A percentile compares a stretch with the other conserved stretches of the same genome.
These are phyloP conservation scores for Biscogniauxia sp. DNA, from an alignment of 2,329 filamentous ascomycete species.

Conservation along the genomic window DNA sequence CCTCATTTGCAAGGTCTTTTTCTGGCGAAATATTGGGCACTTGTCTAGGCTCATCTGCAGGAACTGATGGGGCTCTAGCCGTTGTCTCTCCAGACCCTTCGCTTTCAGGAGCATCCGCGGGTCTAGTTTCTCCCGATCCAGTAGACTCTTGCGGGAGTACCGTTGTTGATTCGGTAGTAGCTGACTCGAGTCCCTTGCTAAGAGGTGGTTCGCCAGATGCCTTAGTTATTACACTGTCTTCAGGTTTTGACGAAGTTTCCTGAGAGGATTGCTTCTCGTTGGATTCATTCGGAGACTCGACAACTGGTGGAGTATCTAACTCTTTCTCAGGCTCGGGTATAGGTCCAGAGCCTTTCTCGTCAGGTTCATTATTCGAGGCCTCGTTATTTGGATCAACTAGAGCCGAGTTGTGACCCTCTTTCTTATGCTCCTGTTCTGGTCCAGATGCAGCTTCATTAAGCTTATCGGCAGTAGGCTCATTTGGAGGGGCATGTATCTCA, in stretches of 20 bases:
- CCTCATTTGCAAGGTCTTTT: conserved; percentile 3
- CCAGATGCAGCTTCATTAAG: conserved; percentile 3
- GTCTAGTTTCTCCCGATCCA: not conserved
- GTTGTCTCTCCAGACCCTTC: conserved; percentile 5
- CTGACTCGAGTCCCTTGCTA: not conserved
- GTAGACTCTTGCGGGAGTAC: not conserved
- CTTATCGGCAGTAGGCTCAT: conserved; percentile 1
- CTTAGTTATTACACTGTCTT: not conserved
- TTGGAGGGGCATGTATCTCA: not conserved
- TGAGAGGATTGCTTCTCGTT: not conserved
- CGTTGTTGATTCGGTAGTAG: not conserved
- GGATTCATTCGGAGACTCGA: not conserved
- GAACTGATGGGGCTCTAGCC: not conserved
- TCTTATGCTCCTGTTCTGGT: conserved; percentile 1
- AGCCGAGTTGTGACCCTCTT: conserved; percentile 3
- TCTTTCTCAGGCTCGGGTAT: not conserved
- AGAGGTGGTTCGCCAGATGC: not conserved
- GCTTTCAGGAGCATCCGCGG: not conserved
- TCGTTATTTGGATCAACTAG: conserved; percentile 1
- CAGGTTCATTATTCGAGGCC: not conserved
- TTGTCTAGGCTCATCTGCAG: not conserved
- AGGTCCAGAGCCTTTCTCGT: not conserved
- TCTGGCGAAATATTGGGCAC: not conserved
- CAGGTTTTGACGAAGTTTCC: not conserved
- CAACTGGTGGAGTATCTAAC: not conserved